phyloP scores from a whole-genome alignment of 228 moss, liverwort and hornwort species.

The Sphagnum fallax region DNA sequence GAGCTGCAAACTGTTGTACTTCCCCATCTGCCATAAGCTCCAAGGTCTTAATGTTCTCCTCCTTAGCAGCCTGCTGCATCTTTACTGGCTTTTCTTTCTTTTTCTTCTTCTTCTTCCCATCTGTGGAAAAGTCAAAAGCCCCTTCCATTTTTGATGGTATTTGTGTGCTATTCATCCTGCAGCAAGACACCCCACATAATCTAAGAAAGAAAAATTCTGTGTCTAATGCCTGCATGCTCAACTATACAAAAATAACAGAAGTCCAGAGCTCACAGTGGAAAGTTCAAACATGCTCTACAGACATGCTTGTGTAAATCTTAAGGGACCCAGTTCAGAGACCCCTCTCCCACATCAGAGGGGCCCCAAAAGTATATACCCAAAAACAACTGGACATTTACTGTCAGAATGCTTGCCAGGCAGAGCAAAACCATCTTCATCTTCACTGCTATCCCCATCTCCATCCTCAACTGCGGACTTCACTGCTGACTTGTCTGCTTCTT shows the following conservation, averaged over 20 bases:
- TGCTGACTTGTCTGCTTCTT: background rate
- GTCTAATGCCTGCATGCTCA: background rate
- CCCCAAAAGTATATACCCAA: conserved; percentile 22
- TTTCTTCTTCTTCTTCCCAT: conserved; percentile 49
- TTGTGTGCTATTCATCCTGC: conserved; percentile 21
- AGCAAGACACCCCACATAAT: background rate
- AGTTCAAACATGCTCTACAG: no score
- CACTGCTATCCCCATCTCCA: conserved; percentile 37
- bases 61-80: conserved; percentile 7
- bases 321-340: no score
- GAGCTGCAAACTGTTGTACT: conserved; percentile 1
- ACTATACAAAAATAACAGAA: no score
- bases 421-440: conserved; percentile 80
- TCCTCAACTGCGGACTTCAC: background rate
- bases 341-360: no score
- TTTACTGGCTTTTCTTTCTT: conserved; percentile 28
- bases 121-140: conserved; percentile 22
- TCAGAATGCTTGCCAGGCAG: conserved; percentile 13
- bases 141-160: conserved; percentile 14
- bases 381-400: conserved; percentile 31
- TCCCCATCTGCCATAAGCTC: conserved; percentile 22
- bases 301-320: no score
- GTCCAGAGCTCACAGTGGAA: no score
- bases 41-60: conserved; percentile 12
- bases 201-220: conserved; percentile 3